Evolutionary conservation across 805 yeast genomes (phyloP), one percentile per base, ranked within the genome.

Genomic region (Candida caryicola): DNA sequence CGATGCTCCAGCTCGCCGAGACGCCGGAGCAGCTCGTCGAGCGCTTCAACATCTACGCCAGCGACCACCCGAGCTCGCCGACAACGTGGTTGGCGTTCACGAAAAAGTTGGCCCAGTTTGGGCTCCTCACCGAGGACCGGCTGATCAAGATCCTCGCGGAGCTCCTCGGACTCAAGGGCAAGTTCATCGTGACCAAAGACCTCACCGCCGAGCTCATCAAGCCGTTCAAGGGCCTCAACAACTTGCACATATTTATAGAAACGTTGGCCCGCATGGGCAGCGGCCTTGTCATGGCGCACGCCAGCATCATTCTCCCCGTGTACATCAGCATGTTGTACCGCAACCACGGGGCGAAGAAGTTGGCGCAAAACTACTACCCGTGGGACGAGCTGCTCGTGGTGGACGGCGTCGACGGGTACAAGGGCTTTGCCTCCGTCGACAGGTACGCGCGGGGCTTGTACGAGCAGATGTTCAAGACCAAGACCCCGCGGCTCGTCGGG

Each of bases 71-170:
- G 0, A 49, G 52, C 16, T 56, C 62, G 3, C 49, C 70, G 3
- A 42, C 49, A 2, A 17, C 64, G 4, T 69, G 74, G 74, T 46
- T 63, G 6, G 51, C 56, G 5, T 62, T 69, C 33, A 51, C 63
- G 17, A 51, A 56, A 29, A 66, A 60, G 37, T 50, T 69, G 8
- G 34, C 48, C 12, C 57, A 51, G 35, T 58, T 67, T 39, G 65
- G 56, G 8, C 52, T 69, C 4, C 51, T 69, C 19, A 58, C 55
- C n/a, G 51, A 51, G 13, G 34, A 25, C 5, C 43, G 73, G 19
- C 45, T 67, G 5, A 47, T 50, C 10, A 52, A 54, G 17, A 46
- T 66, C 17, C 38, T 65, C 1, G 29, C 27, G 2, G 61, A 62
- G 36, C 43, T 69, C 12, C 44, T 56, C 10, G 41, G 46, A 4